phyloP scores from a whole-genome alignment of 2,329 filamentous ascomycete genomes.

The Tolypocladium ovalisporum region DNA sequence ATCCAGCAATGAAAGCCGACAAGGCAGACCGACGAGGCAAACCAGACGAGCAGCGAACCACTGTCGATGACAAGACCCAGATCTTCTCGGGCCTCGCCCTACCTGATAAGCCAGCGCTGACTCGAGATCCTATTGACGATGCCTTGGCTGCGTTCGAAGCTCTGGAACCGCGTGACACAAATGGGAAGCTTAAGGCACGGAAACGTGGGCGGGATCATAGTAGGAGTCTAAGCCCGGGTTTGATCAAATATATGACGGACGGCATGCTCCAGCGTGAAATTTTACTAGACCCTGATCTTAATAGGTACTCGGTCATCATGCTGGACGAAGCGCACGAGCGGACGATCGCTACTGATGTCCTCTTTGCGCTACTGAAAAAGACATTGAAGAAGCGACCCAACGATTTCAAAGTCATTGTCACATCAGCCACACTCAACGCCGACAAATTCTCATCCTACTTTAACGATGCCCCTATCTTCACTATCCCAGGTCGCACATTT shows the following conservation, averaged over 20 bases:
- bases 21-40: too few species aligned
- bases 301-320: constrained; percentile 92
- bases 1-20: too few species aligned
- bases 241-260: constrained; percentile 99
- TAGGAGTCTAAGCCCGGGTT: too few species aligned
- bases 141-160: too few species aligned
- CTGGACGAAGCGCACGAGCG: constrained; percentile 96
- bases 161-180: too few species aligned
- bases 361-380: constrained; percentile 92
- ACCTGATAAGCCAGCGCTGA: too few species aligned
- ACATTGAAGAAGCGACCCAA: constrained; percentile 65
- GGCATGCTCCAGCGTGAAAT: constrained; percentile 97
- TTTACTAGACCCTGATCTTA: constrained; percentile 79
- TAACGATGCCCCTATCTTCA: constrained; percentile 90
- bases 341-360: constrained; percentile 88
- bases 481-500: constrained; percentile 88
- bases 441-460: constrained; percentile 98
- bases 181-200: too few species aligned
- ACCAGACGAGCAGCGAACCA: too few species aligned
- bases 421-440: constrained; percentile 89
- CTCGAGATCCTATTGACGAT: too few species aligned
- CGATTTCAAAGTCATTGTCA: constrained; percentile 91
- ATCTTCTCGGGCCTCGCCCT: too few species aligned
- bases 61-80: too few species aligned
- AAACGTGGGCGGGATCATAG: too few species aligned